Conservation (phyloP, 495 filamentous ascomycete genomes). For the Penicillium herquei region DNA sequence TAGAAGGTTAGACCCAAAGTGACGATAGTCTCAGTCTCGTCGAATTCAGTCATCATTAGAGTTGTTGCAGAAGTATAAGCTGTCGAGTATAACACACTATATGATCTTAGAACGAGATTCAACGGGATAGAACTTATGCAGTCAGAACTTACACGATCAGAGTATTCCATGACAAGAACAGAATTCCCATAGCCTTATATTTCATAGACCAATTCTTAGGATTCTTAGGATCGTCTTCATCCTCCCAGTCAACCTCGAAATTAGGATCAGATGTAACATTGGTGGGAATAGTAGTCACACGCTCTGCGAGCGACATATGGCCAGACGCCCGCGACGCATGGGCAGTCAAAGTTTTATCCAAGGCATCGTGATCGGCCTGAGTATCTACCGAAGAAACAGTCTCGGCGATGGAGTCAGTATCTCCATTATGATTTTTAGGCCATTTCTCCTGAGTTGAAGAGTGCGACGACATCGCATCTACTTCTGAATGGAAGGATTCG, state of each 20-base stretch:
- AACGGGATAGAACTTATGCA: too few species aligned
- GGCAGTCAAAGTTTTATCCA: constrained; percentile 29
- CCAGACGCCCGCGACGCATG: constrained; percentile 17
- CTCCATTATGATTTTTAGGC: constrained; percentile 10
- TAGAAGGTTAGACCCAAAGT: constrained; percentile 82
- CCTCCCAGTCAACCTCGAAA: constrained; percentile 75
- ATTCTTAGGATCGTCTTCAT: constrained; percentile 62
- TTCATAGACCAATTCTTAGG: constrained; percentile 72
- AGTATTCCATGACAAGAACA: constrained; percentile 68
- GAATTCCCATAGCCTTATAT: constrained; percentile 64
- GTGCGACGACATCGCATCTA: constrained; percentile 19
- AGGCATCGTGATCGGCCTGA: constrained; percentile 24
- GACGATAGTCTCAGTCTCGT: constrained; percentile 54
- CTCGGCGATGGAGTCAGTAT: constrained; percentile 28
- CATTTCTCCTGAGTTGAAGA: constrained; percentile 26
- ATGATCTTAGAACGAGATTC: background rate
- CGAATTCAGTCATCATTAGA: constrained; percentile 66
- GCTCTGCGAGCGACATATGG: constrained; percentile 31
- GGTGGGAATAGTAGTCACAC: constrained; percentile 55
- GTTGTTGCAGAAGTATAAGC: constrained; percentile 71
- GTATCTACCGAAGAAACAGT: constrained; percentile 34
- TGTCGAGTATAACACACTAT: constrained; percentile 77
- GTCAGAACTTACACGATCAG: constrained; percentile 56
- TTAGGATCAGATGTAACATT: constrained; percentile 59
- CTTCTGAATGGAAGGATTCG: background rate